Conservation (phyloP, 345 rosid genomes). For the Aegle marmelos region DNA sequence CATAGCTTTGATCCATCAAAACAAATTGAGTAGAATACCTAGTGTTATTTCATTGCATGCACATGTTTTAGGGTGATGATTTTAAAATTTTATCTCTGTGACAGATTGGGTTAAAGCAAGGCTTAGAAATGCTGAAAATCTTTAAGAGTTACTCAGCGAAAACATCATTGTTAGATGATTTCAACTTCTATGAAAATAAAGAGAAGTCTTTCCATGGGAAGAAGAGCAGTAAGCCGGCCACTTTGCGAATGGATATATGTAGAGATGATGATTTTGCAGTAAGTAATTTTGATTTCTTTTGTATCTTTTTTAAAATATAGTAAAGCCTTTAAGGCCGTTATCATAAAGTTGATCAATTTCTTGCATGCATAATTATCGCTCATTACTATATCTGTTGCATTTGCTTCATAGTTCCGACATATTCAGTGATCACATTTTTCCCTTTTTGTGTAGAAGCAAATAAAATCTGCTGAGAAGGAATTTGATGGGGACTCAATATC, state of each 20-base stretch:
- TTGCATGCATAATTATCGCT: not conserved
- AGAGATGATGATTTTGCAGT: conserved; percentile 39
- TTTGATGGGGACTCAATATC: conserved; percentile 27
- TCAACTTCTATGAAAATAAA: conserved; percentile 61
- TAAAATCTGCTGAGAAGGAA: conserved; percentile 23
- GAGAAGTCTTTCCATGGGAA: conserved; percentile 43
- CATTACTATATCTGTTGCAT: too few relatives aligned
- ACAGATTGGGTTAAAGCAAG: conserved; percentile 60
- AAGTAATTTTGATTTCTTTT: conserved; percentile 14
- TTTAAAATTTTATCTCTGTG: not conserved
- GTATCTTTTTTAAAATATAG: not conserved
- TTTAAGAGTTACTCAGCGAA: conserved; percentile 48
- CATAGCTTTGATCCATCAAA: not conserved
- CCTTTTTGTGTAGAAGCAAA: conserved; percentile 26
- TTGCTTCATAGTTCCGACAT: not conserved
- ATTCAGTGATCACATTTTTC: not conserved
- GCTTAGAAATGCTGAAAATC: conserved; percentile 65
- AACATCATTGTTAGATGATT: conserved; percentile 62
- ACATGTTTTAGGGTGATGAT: not conserved
- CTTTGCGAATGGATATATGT: conserved; percentile 36
- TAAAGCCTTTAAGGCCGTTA: not conserved
- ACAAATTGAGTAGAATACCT: not conserved
- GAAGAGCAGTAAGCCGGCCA: conserved; percentile 41
- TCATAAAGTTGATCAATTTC: not conserved
- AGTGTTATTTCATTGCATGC: not conserved